Conservation (phyloP, 139 green algal genomes). For the Chlamydomonas sp. region DNA sequence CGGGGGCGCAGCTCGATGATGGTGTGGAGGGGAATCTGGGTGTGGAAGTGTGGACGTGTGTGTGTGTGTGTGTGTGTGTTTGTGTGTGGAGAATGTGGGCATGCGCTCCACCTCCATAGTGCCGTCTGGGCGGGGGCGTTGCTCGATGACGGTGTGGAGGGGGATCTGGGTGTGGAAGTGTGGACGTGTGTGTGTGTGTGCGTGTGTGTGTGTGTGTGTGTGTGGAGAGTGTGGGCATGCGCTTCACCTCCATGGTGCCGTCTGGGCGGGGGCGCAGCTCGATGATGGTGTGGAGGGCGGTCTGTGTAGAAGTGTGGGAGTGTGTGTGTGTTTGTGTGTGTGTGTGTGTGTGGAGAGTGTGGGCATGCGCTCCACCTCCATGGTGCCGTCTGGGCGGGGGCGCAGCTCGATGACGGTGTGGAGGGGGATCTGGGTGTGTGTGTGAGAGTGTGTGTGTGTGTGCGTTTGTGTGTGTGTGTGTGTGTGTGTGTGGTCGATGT, state of each 20-base stretch:
- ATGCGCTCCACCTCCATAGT: no score
- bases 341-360: neutral
- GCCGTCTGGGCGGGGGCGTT: no score
- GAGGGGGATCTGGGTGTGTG: constrained; percentile 62
- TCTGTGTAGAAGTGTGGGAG: constrained; percentile 22
- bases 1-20: no score
- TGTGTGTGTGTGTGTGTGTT: no score
- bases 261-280: constrained; percentile 70
- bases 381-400: constrained; percentile 72
- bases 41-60: no score
- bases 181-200: neutral
- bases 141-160: no score
- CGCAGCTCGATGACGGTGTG: constrained; percentile 77
- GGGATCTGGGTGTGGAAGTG: neutral
- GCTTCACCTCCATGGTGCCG: constrained; percentile 70
- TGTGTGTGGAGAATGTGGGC: no score
- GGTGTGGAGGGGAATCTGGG: no score
- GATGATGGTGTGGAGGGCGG: constrained; percentile 83
- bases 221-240: constrained; percentile 8
- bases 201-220: neutral
- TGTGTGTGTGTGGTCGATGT: neutral
- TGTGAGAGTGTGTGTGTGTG: constrained; percentile 1
- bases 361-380: constrained; percentile 45
- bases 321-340: neutral
- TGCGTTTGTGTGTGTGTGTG: neutral